Evolutionary conservation across 805 yeast genomes (phyloP), one percentile per base, ranked within the genome.

Genomic region (Candida nonsorbophila): DNA sequence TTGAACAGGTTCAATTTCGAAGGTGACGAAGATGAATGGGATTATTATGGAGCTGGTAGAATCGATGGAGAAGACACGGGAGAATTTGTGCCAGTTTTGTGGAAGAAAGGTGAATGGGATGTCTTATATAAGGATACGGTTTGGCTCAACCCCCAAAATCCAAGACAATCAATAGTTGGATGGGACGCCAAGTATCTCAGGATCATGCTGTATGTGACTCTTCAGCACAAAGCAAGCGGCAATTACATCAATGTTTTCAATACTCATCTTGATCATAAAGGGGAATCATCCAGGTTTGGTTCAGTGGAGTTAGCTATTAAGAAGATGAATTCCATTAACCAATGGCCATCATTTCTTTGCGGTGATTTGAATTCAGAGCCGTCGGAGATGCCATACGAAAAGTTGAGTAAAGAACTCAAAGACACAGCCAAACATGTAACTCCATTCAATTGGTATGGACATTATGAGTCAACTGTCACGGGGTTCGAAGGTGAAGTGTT

Each of bases 251-350:
- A 58, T 32, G 49, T 60, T 10, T 47, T 57, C 41, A 52, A 62
- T 28, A 65, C 61, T 37, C 53, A 72, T 45, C 54, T 61, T 28
- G 67, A 60, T 38, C 66, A 60, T 29, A 30, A 38, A 14, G 67
- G 67, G 2, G 45, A 34, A 16, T 24, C 31, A 10, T 55, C 66
- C 3, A 38, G 62, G 19, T 30, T 47, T 4, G 50, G 53, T 21
- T 51, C 58, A 32, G 56, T 57, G 9, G 41, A 52, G 28, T 33
- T 61, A 32, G 55, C 60, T 23, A 34, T 49, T 5, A 38, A 50
- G 15, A 47, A 44, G 27, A 53, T 60, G 48, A 30, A 40, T 5
- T 34, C 31, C 13, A 45, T 52, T 14, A 45, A 47, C 15, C 22
- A 29, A 14, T 56, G 63, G 62, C 62, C 62, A 14, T 49, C 58